Percentiles rank a stretch among this genome's conserved stretches.
Evolutionary conservation across 2,329 filamentous ascomycete species (phyloP).

Genomic region (Cercospora brassicicola): DNA sequence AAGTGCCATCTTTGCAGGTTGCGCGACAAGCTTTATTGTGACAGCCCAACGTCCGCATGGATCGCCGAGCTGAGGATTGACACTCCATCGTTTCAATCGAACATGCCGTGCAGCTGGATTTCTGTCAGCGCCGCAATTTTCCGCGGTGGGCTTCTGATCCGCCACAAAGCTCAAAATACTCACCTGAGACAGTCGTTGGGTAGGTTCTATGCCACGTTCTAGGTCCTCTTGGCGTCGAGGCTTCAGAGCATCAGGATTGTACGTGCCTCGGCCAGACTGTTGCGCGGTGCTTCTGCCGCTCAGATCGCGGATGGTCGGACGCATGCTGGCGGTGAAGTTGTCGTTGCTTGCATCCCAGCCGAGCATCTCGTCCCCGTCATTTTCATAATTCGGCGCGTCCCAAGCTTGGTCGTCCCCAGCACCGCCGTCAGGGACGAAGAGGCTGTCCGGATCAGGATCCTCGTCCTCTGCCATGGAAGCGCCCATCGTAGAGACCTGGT

Average conservation of each 20-base stretch:
- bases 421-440: constrained; percentile 62
- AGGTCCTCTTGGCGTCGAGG: constrained; percentile 25
- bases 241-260: background rate
- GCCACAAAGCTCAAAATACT: constrained; percentile 32
- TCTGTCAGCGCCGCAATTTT: constrained; percentile 25
- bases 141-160: background rate
- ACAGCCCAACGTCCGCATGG: constrained; percentile 34
- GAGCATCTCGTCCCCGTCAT: constrained; percentile 65
- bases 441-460: constrained; percentile 63
- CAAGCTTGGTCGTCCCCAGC: constrained; percentile 68
- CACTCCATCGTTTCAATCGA: constrained; percentile 35
- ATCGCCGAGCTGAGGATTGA: background rate
- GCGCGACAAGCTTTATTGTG: constrained; percentile 82
- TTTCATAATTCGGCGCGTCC: constrained; percentile 68
- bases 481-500: constrained; percentile 33
- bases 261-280: constrained; percentile 19
- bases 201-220: constrained; percentile 60
- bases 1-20: constrained; percentile 72
- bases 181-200: constrained; percentile 71
- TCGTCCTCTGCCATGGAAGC: constrained; percentile 50
- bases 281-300: constrained; percentile 27
- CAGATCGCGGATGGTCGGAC: constrained; percentile 50
- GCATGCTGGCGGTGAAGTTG: constrained; percentile 52
- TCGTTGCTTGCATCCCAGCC: constrained; percentile 73
- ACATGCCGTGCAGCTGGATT: constrained; percentile 41